Percentiles rank a stretch among this genome's conserved stretches.
Conservation (phyloP, 2,329 filamentous ascomycete species). For the Pseudogymnoascus sp. region DNA sequence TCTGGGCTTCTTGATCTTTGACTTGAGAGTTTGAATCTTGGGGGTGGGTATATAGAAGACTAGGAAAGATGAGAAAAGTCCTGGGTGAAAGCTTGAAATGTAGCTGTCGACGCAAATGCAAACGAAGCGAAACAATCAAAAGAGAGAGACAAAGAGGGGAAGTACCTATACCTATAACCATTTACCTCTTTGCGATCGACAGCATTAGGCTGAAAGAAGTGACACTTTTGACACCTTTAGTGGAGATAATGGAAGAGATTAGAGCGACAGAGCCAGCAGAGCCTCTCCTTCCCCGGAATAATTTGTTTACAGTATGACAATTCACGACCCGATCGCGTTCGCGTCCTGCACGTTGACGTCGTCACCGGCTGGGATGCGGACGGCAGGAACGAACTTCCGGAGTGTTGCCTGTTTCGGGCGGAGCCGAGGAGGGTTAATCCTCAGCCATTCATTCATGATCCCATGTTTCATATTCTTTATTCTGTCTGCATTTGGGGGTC, state of each 20-base stretch:
- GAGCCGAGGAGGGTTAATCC: not conserved
- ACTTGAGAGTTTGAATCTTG: not conserved
- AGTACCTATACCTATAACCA: not conserved
- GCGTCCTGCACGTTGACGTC: conserved; percentile 7
- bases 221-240: conserved; percentile 4
- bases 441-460: not conserved
- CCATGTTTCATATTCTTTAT: conserved; percentile 7
- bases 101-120: not conserved
- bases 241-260: not conserved
- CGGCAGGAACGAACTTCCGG: not conserved
- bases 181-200: not conserved
- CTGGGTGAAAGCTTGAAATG: not conserved
- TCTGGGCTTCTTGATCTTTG: not conserved
- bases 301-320: conserved; percentile 4
- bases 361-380: not conserved
- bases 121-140: not conserved
- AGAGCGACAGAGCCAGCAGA: not conserved
- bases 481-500: not conserved
- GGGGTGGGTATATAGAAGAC: not conserved
- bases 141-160: not conserved
- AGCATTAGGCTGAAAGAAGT: conserved; percentile 5
- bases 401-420: not conserved
- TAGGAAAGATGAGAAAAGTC: not conserved
- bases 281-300: not conserved
- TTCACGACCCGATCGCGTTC: not conserved